phyloP scores from a whole-genome alignment of 805 yeast species.

The Metschnikowia reukaufii region DNA sequence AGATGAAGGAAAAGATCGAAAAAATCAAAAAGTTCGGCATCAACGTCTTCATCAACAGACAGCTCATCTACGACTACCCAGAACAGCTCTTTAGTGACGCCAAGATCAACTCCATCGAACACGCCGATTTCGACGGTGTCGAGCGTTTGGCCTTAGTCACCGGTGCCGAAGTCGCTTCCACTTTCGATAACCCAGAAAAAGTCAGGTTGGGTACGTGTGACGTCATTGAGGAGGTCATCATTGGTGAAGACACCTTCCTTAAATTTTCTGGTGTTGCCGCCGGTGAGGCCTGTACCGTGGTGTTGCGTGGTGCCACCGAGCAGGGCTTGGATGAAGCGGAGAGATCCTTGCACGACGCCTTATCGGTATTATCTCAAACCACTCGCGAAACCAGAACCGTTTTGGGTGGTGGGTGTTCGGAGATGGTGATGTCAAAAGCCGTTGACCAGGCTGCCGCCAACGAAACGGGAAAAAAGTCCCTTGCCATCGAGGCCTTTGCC shows the following conservation, averaged over 20 bases:
- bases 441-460: slow-evolving; percentile 91
- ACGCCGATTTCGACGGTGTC: slow-evolving; percentile 97
- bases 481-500: slow-evolving; percentile 94
- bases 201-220: slow-evolving; percentile 90
- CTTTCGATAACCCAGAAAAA: slow-evolving; percentile 88
- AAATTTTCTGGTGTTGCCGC: slow-evolving; percentile 94
- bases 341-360: slow-evolving; percentile 81
- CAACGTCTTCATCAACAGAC: slow-evolving; percentile 92
- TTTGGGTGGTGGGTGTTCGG: slow-evolving; percentile 91
- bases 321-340: slow-evolving; percentile 50
- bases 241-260: slow-evolving; percentile 89
- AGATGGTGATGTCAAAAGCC: slow-evolving; percentile 91
- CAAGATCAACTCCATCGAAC: slow-evolving; percentile 89
- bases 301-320: slow-evolving; percentile 63
- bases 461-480: slow-evolving; percentile 86
- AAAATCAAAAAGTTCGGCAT: slow-evolving; percentile 85
- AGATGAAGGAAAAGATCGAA: slow-evolving; percentile 87
- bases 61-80: slow-evolving; percentile 96
- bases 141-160: slow-evolving; percentile 95
- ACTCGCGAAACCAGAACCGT: slow-evolving; percentile 90
- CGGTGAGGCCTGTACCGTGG: slow-evolving; percentile 95
- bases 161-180: slow-evolving; percentile 97
- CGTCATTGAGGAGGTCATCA: slow-evolving; percentile 81
- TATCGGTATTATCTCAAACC: slow-evolving; percentile 92
- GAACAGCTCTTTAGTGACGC: slow-evolving; percentile 91